Base-by-base conservation (phyloP, 2,329 filamentous ascomycete species). In the Metarhizium anisopliae region DNA sequence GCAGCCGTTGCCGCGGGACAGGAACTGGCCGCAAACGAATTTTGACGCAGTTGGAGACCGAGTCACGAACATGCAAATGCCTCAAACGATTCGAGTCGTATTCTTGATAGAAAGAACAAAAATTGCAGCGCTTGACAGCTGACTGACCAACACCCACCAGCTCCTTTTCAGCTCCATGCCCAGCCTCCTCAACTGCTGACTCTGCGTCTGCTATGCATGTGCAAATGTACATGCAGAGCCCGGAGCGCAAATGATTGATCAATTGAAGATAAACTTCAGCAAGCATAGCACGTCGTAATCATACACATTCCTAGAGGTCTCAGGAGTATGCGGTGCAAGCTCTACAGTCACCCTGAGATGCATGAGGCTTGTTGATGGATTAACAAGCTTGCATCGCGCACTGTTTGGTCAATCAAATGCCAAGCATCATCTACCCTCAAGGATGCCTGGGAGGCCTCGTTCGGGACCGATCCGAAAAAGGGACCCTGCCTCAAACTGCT, bases 401-500 rank as follows among this genome's bases (percentile, higher is more conserved):
- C 32, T 35, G 6, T 25, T 25, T 29, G 10, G 45, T 49, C 25
- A 29, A 13, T 14, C 42, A 47, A 53, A 20, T 20, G 42, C 42
- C 52, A 47, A 53, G 42, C 42, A 43, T 11, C 18, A 54, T 42
- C 43, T n/a, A 38, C 29, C 25, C 25, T 25, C 25, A 25, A 50
- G 43, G 52, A 38, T 49, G 43, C 43, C 52, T 53, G 50, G 55
- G 52, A 57, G 52, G 52, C 55, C 56, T 53, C 51, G 54, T 47
- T 56, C 56, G 56, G 56, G 38, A 55, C 45, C 56, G 54, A 58
- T 54, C 56, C 54, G 54, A 56, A 50, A 45, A 38, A 36, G 47
- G 47, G 49, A 54, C 52, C 42, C 42, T 30, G 40, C 49, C 18
- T 32, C 38, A 14, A n/a, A 35, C 20, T 30, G 16, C 10, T 58